Percentiles rank a stretch among this genome's conserved stretches.
These are phyloP conservation scores for Nothophaeocryptopus gaeumannii DNA, from an alignment of 2,329 filamentous ascomycete species.

Conservation along the genomic window DNA sequence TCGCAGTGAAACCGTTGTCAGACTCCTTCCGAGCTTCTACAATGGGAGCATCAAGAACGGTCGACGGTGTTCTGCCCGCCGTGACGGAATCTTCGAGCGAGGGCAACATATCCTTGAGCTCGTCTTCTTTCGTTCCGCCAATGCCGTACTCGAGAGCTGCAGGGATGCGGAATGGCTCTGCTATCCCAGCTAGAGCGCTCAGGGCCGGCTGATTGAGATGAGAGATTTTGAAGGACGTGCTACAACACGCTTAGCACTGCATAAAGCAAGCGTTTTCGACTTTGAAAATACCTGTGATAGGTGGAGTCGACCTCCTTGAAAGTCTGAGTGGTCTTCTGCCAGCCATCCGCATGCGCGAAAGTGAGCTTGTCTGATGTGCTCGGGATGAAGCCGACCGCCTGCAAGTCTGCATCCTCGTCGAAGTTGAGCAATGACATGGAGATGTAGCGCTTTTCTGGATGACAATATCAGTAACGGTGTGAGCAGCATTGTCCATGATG, in stretches of 20 bases:
- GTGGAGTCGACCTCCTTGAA: conserved; percentile 36
- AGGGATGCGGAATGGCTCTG: conserved; percentile 12
- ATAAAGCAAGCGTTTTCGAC: background rate
- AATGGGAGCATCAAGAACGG: background rate
- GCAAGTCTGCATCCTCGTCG: conserved; percentile 39
- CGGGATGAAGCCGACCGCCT: conserved; percentile 42
- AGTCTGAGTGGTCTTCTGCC: conserved; percentile 37
- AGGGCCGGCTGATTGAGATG: conserved; percentile 15
- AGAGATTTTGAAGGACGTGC: conserved; percentile 22
- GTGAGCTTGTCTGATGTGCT: conserved; percentile 31
- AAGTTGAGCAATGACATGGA: conserved; percentile 47
- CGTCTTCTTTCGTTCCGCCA: background rate
- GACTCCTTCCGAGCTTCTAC: too few species aligned
- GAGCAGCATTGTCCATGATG: background rate
- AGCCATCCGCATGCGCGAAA: conserved; percentile 40
- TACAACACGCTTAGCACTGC: conserved; percentile 13
- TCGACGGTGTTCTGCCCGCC: conserved; percentile 7
- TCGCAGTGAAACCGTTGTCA: too few species aligned
- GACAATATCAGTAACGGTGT: background rate
- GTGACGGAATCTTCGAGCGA: too few species aligned
- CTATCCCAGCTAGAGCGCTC: conserved; percentile 1
- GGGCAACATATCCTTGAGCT: background rate
- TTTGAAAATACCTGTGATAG: conserved; percentile 39
- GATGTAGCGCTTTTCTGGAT: conserved; percentile 40
- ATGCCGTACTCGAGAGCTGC: conserved; percentile 10